Evolutionary conservation across 345 rosid species (phyloP).

Genomic region (Brassica incana): DNA sequence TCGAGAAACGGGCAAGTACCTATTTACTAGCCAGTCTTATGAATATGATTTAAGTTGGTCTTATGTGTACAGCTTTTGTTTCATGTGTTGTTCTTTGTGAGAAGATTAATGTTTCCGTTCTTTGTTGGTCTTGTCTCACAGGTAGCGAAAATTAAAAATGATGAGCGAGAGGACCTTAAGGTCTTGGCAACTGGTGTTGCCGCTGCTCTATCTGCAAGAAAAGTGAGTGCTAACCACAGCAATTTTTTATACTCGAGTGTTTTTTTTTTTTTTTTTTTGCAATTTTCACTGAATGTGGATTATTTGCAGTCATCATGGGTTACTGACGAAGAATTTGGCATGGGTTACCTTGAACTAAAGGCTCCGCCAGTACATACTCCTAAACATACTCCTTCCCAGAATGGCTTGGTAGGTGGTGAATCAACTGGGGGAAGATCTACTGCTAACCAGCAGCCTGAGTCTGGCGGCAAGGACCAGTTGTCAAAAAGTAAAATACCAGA

Average conservation of each 20-base stretch:
- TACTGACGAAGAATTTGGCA: constrained; percentile 98
- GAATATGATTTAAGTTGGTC: constrained; percentile 19
- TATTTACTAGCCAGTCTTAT: constrained; percentile 16
- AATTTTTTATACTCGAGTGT: constrained; percentile 16
- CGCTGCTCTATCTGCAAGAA: constrained; percentile 96
- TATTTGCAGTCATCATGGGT: constrained; percentile 88
- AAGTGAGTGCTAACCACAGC: constrained; percentile 52
- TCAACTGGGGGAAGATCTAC: constrained; percentile 50
- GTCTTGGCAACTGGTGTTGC: constrained; percentile 99
- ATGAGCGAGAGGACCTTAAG: constrained; percentile 98
- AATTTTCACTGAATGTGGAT: constrained; percentile 21
- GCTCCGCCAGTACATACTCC: constrained; percentile 58
- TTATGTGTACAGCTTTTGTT: constrained; percentile 4
- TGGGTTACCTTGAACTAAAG: constrained; percentile 94
- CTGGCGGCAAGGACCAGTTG: constrained; percentile 64
- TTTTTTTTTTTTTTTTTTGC: neutral
- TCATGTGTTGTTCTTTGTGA: constrained; percentile 17
- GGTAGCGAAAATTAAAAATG: constrained; percentile 92
- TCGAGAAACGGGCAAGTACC: constrained; percentile 87
- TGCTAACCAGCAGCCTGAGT: constrained; percentile 56
- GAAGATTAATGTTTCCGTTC: constrained; percentile 23
- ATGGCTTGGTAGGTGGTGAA: constrained; percentile 57
- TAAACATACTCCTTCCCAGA: constrained; percentile 49
- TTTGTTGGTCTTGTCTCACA: constrained; percentile 36
- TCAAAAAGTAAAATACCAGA: constrained; percentile 64